phyloP scores from a whole-genome alignment of 1,284 basidiomycete genomes.

The Naganishia sp. region DNA sequence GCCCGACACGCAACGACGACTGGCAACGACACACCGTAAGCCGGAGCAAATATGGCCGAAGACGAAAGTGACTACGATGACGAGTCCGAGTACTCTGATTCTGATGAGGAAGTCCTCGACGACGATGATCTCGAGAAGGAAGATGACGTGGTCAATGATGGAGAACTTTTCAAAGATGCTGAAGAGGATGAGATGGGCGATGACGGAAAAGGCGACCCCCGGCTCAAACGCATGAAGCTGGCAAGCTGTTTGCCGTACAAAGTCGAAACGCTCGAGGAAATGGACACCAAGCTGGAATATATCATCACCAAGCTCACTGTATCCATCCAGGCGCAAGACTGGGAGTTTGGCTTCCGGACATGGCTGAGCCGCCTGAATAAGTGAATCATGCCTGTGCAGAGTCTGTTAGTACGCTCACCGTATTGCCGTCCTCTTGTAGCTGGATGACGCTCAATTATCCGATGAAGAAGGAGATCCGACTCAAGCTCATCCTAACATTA shows the following conservation, averaged over 20 bases:
- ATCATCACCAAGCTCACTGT: slow-evolving; percentile 68
- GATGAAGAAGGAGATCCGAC: slow-evolving; percentile 74
- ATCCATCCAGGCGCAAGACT: slow-evolving; percentile 77
- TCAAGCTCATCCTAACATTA: slow-evolving; percentile 76
- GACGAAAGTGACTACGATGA: slow-evolving; percentile 24
- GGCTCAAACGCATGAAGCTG: slow-evolving; percentile 30
- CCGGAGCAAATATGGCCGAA: slow-evolving; percentile 11
- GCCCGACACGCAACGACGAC: no score
- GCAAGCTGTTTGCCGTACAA: slow-evolving; percentile 68
- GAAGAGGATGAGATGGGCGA: slow-evolving; percentile 22
- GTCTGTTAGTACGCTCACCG: slow-evolving; percentile 35
- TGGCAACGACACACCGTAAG: no score
- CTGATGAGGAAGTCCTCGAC: slow-evolving; percentile 24
- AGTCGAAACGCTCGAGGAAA: slow-evolving; percentile 74
- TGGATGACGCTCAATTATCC: slow-evolving; percentile 83
- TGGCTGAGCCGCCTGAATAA: slow-evolving; percentile 76
- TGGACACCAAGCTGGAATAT: slow-evolving; percentile 76
- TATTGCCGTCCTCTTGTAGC: slow-evolving; percentile 53
- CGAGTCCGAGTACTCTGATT: slow-evolving; percentile 23
- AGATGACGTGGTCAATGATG: slow-evolving; percentile 15
- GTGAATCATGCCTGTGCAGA: slow-evolving; percentile 56
- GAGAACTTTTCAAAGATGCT: neutral
- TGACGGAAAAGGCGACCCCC: slow-evolving; percentile 19
- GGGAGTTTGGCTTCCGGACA: slow-evolving; percentile 70
- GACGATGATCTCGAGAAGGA: slow-evolving; percentile 24